Percentiles rank a stretch among this genome's conserved stretches.
phyloP scores from a whole-genome alignment of 257 asterid species.

The Fraxinus americana region DNA sequence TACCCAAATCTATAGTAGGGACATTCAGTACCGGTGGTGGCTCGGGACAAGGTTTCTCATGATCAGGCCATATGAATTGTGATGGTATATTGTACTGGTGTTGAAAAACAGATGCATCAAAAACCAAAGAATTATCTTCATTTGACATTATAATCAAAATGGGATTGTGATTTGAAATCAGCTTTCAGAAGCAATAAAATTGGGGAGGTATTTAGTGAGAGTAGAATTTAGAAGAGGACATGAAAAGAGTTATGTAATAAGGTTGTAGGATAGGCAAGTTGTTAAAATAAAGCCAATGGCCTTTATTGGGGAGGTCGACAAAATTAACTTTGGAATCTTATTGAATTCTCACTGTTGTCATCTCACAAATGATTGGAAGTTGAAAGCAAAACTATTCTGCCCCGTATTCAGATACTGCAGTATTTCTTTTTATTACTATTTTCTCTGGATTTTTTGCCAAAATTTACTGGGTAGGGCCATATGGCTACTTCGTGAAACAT shows the following conservation, averaged over 20 bases:
- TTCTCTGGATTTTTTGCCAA: too few relatives aligned
- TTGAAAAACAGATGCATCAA: slow-evolving; percentile 53
- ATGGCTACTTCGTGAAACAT: too few relatives aligned
- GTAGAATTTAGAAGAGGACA: slow-evolving; percentile 22
- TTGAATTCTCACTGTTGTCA: slow-evolving; percentile 28
- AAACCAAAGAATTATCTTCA: slow-evolving; percentile 32
- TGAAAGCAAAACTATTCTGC: slow-evolving; percentile 20
- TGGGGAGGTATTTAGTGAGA: slow-evolving; percentile 12
- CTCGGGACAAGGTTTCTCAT: slow-evolving; percentile 52
- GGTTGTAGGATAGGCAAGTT: slow-evolving; percentile 35
- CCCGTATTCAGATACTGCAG: not conserved
- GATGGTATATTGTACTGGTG: slow-evolving; percentile 53
- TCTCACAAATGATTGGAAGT: slow-evolving; percentile 30
- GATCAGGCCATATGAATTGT: slow-evolving; percentile 76
- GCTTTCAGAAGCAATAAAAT: not conserved
- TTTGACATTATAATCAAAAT: slow-evolving; percentile 23
- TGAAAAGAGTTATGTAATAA: slow-evolving; percentile 32
- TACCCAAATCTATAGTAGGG: slow-evolving; percentile 54
- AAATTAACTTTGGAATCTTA: slow-evolving; percentile 40
- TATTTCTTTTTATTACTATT: not conserved
- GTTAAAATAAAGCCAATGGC: slow-evolving; percentile 32
- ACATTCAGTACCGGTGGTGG: slow-evolving; percentile 50
- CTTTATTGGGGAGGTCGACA: slow-evolving; percentile 47
- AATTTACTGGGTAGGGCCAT: too few relatives aligned
- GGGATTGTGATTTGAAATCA: not conserved